Percentiles rank a stretch among this genome's conserved stretches.
phyloP scores from a whole-genome alignment of 148 eudicot genomes.

The Linanthus parryae region DNA sequence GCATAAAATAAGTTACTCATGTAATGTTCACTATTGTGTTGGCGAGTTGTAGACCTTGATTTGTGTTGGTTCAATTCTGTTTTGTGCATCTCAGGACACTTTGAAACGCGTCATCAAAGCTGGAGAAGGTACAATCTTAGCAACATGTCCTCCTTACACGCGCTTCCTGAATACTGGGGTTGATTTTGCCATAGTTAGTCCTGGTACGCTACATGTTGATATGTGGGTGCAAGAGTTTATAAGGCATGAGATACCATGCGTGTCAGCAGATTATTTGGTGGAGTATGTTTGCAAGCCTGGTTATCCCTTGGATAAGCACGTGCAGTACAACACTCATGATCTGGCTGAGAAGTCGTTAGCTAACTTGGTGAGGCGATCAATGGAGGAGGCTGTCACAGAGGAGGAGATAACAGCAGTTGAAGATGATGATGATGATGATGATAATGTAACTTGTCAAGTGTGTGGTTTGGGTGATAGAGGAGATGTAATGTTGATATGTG shows the following conservation, averaged over 20 bases:
- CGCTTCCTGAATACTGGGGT: slow-evolving; percentile 65
- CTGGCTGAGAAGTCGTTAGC: slow-evolving; percentile 72
- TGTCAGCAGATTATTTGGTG: slow-evolving; percentile 80
- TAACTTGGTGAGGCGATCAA: slow-evolving; percentile 34
- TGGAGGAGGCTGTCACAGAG: slow-evolving; percentile 37
- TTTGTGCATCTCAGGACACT: slow-evolving; percentile 52
- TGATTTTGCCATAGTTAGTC: slow-evolving; percentile 82
- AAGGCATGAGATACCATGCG: slow-evolving; percentile 70
- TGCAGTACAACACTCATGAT: slow-evolving; percentile 63
- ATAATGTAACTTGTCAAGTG: slow-evolving; percentile 52
- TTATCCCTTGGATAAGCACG: slow-evolving; percentile 70
- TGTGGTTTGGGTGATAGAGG: slow-evolving; percentile 71
- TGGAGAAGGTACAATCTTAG: slow-evolving; percentile 93
- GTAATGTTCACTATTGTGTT: too few species aligned
- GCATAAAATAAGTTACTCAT: too few species aligned
- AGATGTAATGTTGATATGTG: slow-evolving; percentile 86
- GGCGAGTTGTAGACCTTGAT: too few species aligned
- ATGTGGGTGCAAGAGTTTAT: slow-evolving; percentile 90
- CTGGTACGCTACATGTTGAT: slow-evolving; percentile 86
- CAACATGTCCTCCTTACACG: slow-evolving; percentile 95
- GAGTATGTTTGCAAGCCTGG: slow-evolving; percentile 94
- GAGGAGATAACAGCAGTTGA: slow-evolving; percentile 28
- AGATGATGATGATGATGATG: slow-evolving; percentile 21
- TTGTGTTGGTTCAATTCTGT: too few species aligned
- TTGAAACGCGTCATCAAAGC: slow-evolving; percentile 85